Percentiles rank a stretch among this genome's conserved stretches.
phyloP scores from a whole-genome alignment of 2,329 filamentous ascomycete genomes.

The Kalmusia sp. region DNA sequence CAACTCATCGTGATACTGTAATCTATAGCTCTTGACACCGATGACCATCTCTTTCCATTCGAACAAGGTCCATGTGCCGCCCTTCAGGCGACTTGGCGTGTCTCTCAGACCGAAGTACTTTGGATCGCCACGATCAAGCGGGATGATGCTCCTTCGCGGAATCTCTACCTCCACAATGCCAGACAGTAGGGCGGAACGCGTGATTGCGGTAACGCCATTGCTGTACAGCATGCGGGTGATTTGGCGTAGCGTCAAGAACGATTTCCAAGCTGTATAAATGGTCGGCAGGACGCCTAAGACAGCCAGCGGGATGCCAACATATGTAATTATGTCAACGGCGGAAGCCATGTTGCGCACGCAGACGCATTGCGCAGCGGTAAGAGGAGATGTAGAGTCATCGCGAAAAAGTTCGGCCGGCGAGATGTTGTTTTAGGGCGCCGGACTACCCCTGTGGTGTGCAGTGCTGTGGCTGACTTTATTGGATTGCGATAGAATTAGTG shows the following conservation, averaged over 20 bases:
- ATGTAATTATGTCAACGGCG: slow-evolving; percentile 37
- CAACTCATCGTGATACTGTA: slow-evolving; percentile 65
- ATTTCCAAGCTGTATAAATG: slow-evolving; percentile 69
- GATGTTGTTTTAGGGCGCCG: not conserved
- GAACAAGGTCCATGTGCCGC: slow-evolving; percentile 70
- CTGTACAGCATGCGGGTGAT: slow-evolving; percentile 66
- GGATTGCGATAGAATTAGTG: not conserved
- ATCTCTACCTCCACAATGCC: slow-evolving; percentile 72
- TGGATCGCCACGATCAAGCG: slow-evolving; percentile 62
- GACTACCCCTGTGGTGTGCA: slow-evolving; percentile 6
- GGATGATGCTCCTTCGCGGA: slow-evolving; percentile 69
- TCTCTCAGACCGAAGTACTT: slow-evolving; percentile 66
- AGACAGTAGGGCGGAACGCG: slow-evolving; percentile 69
- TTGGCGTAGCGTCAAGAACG: slow-evolving; percentile 65
- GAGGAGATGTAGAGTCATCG: not conserved
- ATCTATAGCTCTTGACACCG: slow-evolving; percentile 66
- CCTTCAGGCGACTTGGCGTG: slow-evolving; percentile 62
- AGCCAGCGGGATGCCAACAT: slow-evolving; percentile 59
- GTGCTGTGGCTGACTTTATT: slow-evolving; percentile 1
- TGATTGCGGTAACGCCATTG: slow-evolving; percentile 64
- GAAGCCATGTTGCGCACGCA: slow-evolving; percentile 3
- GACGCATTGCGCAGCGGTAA: not conserved
- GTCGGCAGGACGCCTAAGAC: slow-evolving; percentile 70
- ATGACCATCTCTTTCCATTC: slow-evolving; percentile 71
- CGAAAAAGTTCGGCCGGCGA: not conserved